Conservation (phyloP, 2,329 filamentous ascomycete species). For the Tolypocladium album region DNA sequence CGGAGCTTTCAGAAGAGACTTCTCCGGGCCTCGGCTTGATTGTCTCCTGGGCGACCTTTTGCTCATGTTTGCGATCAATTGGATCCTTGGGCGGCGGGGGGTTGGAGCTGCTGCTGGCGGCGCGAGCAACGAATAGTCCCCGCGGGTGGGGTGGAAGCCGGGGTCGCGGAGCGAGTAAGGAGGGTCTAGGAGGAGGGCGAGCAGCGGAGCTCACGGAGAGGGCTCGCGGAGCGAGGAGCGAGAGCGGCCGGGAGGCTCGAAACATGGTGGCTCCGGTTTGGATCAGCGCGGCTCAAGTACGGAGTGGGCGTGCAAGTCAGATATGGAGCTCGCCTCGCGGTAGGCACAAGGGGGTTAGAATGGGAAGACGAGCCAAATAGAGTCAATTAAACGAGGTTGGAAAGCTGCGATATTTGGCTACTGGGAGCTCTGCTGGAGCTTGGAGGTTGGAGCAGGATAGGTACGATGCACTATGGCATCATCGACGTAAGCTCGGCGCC, state of each 20-base stretch:
- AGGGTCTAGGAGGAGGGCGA: background rate
- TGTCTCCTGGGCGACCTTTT: slow-evolving; percentile 39
- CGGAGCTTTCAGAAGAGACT: slow-evolving; percentile 48
- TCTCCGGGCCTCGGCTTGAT: slow-evolving; percentile 48
- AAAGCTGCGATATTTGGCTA: background rate
- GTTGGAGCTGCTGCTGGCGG: slow-evolving; percentile 13
- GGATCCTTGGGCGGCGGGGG: slow-evolving; percentile 12
- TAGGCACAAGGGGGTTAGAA: background rate
- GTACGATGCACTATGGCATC: background rate
- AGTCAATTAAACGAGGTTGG: background rate
- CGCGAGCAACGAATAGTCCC: slow-evolving; percentile 2
- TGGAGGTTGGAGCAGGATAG: background rate
- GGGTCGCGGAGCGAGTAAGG: background rate
- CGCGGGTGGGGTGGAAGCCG: background rate
- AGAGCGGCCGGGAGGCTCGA: slow-evolving; percentile 14
- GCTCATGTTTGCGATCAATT: slow-evolving; percentile 47
- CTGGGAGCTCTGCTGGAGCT: background rate
- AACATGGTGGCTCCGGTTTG: slow-evolving; percentile 14
- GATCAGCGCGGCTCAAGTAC: background rate
- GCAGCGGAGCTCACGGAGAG: background rate
- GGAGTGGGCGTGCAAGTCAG: background rate
- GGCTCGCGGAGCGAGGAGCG: slow-evolving; percentile 10
- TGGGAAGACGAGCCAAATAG: background rate
- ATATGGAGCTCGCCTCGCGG: background rate
- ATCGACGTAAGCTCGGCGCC: background rate